Conservation (phyloP, 257 asterid species). For the Solanum chmielewskii region DNA sequence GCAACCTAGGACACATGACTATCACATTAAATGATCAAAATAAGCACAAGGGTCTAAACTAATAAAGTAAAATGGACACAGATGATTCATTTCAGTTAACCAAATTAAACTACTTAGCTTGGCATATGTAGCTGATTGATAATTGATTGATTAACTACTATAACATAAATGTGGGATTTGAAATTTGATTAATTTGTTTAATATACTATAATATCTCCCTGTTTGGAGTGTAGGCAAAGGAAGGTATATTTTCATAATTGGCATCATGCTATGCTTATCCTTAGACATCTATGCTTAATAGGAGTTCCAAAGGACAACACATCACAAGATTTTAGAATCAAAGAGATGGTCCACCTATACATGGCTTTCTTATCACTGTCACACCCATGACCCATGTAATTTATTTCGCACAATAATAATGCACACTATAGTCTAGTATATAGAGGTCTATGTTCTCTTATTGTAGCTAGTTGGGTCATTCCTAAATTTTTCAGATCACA, state of each 20-base stretch:
- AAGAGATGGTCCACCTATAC: constrained; percentile 37
- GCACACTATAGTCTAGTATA: background rate
- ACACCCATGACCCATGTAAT: background rate
- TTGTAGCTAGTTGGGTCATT: background rate
- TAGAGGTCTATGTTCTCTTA: background rate
- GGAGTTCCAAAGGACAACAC: constrained; percentile 17
- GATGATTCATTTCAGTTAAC: background rate
- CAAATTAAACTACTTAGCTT: constrained; percentile 4
- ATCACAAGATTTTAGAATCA: constrained; percentile 55
- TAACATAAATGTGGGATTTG: background rate
- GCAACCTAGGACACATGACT: background rate
- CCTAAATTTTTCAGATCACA: background rate
- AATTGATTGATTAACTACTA: background rate
- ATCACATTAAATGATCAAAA: background rate
- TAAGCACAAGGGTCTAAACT: background rate
- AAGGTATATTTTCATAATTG: background rate
- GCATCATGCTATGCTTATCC: background rate
- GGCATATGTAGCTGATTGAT: background rate
- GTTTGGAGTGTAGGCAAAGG: background rate
- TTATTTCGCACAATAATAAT: background rate
- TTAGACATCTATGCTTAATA: background rate
- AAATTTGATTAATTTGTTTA: background rate
- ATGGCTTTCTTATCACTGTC: constrained; percentile 18
- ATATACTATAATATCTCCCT: background rate
- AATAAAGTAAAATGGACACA: background rate